A percentile compares a stretch with the other conserved stretches of the same genome.
Evolutionary conservation across 495 filamentous ascomycete genomes (phyloP).

Genomic region (Xylaria telfairii): DNA sequence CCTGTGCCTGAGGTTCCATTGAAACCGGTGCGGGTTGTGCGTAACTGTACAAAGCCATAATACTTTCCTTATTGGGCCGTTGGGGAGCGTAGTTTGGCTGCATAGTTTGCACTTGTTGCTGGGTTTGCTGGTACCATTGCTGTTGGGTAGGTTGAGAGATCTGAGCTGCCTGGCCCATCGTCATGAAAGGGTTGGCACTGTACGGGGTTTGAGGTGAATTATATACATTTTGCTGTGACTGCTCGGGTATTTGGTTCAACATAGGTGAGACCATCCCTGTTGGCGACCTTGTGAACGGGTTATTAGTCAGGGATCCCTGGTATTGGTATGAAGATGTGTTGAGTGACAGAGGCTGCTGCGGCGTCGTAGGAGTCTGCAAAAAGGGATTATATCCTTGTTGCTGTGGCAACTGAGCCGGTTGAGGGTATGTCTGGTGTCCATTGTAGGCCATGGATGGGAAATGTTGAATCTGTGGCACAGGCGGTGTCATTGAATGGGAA

Average conservation of each 20-base stretch:
- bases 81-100: slow-evolving; percentile 41
- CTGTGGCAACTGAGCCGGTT: slow-evolving; percentile 43
- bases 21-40: slow-evolving; percentile 69
- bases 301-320: slow-evolving; percentile 40
- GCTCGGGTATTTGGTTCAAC: slow-evolving; percentile 57
- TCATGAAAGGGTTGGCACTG: slow-evolving; percentile 62
- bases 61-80: slow-evolving; percentile 74
- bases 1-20: slow-evolving; percentile 32
- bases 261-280: slow-evolving; percentile 52
- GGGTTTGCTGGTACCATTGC: slow-evolving; percentile 46
- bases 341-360: slow-evolving; percentile 43
- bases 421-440: slow-evolving; percentile 55
- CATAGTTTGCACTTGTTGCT: slow-evolving; percentile 39
- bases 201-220: slow-evolving; percentile 43
- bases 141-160: slow-evolving; percentile 43
- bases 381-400: slow-evolving; percentile 69
- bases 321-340: slow-evolving; percentile 45
- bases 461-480: slow-evolving; percentile 61
- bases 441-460: slow-evolving; percentile 50
- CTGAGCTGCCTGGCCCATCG: slow-evolving; percentile 42
- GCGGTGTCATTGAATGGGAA: slow-evolving; percentile 66
- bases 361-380: slow-evolving; percentile 53
- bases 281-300: slow-evolving; percentile 55
- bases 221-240: slow-evolving; percentile 57
- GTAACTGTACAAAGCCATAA: slow-evolving; percentile 85